Evolutionary conservation across 495 filamentous ascomycete genomes (phyloP).

Genomic region (Xylaria nigripes): DNA sequence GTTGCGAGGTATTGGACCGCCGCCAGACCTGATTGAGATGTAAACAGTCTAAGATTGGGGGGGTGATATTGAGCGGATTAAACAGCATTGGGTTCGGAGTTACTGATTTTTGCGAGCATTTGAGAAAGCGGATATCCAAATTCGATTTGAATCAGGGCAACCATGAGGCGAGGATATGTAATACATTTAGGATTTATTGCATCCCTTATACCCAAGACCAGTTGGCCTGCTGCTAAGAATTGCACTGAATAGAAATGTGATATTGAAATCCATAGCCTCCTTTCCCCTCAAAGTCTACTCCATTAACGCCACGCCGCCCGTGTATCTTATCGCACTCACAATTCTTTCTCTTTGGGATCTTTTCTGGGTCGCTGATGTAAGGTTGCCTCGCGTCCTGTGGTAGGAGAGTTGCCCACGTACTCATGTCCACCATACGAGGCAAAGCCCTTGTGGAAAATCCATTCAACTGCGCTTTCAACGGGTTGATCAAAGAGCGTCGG

Average conservation of each 20-base stretch:
- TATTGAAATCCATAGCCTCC: neutral
- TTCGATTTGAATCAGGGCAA: neutral
- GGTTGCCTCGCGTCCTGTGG: constrained; percentile 49
- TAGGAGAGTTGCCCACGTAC: constrained; percentile 42
- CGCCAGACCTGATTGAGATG: constrained; percentile 38
- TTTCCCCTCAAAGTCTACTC: neutral
- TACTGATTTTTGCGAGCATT: constrained; percentile 11
- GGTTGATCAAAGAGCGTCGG: constrained; percentile 89
- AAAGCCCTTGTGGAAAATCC: constrained; percentile 75
- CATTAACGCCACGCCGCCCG: constrained; percentile 3
- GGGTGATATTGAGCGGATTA: neutral
- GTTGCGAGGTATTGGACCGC: constrained; percentile 68
- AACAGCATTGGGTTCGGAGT: constrained; percentile 19
- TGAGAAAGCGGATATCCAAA: constrained; percentile 6
- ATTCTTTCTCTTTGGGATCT: constrained; percentile 42
- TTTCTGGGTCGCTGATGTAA: constrained; percentile 41
- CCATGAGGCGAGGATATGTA: neutral
- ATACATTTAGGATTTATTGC: neutral
- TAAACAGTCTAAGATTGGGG: constrained; percentile 11
- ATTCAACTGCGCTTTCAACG: constrained; percentile 84
- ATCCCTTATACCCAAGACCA: neutral
- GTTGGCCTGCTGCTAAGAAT: neutral
- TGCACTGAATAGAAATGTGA: neutral
- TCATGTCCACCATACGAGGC: constrained; percentile 57
- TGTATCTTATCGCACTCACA: constrained; percentile 21